phyloP scores from a whole-genome alignment of 345 rosid species.

The Eutrema japonicum region DNA sequence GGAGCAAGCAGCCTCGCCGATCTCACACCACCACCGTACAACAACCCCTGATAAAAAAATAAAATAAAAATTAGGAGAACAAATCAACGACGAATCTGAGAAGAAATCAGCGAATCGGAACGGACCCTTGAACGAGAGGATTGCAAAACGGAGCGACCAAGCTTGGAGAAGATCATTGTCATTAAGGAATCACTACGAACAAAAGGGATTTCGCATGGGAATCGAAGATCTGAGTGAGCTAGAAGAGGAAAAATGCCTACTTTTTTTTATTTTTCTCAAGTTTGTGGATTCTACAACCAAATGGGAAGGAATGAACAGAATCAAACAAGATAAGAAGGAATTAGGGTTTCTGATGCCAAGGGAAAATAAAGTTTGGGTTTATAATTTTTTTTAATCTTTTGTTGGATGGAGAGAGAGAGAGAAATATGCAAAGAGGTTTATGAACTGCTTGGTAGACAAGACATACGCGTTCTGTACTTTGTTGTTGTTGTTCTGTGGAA shows the following conservation, averaged over 20 bases:
- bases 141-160: conserved; percentile 25
- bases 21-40: conserved; percentile 40
- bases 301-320: neutral
- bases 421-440: neutral
- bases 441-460: conserved; percentile 9
- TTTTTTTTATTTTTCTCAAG: neutral
- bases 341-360: conserved; percentile 29
- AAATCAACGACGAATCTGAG: conserved; percentile 14
- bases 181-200: neutral
- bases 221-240: conserved; percentile 26
- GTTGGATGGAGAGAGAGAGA: conserved; percentile 1
- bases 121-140: conserved; percentile 42
- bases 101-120: neutral
- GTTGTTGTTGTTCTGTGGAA: neutral
- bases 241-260: neutral
- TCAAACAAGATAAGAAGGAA: neutral
- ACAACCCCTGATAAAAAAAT: conserved; percentile 1
- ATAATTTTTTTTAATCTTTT: neutral
- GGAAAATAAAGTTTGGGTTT: neutral
- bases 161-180: conserved; percentile 44
- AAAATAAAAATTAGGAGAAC: neutral
- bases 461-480: conserved; percentile 1
- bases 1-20: conserved; percentile 36
- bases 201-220: conserved; percentile 25
- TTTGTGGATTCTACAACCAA: neutral